Evolutionary conservation across 2,329 filamentous ascomycete genomes (phyloP), one percentile per base, ranked within the genome.

Genomic region (Emericellopsis atlantica): DNA sequence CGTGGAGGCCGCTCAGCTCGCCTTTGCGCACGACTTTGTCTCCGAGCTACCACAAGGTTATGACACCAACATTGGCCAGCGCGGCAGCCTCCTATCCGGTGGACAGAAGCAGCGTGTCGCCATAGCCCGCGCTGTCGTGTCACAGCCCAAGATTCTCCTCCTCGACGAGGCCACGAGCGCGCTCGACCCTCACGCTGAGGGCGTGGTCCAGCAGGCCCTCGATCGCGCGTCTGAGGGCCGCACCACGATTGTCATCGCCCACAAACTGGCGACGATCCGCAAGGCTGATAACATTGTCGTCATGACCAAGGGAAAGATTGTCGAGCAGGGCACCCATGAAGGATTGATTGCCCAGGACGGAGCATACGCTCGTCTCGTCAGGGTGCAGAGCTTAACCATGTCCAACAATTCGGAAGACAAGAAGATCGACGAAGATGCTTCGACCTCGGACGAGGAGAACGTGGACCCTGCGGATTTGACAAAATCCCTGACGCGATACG

Each of bases 281-380:
- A 89, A 92, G 57, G 90, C 90, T 1, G 90, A 96, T 55, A 66
- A 90, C 38, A 96, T 96, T 51, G 95, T 93, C 49, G 90, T 96
- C n/a, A 92, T 96, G 56, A 89, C 95, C 58, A 80, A 85, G 51
- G 92, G 90, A 7, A 74, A 77, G 44, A 76, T 96, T 35, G 84
- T 93, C 1, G 90, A 96, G 66, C 74, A 76, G 49, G 90, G 90
- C 5, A 87, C 79, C 8, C 90, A 96, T 55, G 53, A 65, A 32
- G 31, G 11, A 32, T 57, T 90, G 51, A 79, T 84, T 72, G 71
- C 68, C 48, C 72, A 69, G 55, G 77, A 78, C 47, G 83, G 84
- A 4, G 70, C 82, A 37, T 92, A 92, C 54, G 79, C 75, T 9
- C 84, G 90, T 64, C 60, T 92, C 48, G 85, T 90, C 37, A 85